Evolutionary conservation across 2,329 filamentous ascomycete species (phyloP), one percentile per base, ranked within the genome.

Genomic region (Ustulina deusta): DNA sequence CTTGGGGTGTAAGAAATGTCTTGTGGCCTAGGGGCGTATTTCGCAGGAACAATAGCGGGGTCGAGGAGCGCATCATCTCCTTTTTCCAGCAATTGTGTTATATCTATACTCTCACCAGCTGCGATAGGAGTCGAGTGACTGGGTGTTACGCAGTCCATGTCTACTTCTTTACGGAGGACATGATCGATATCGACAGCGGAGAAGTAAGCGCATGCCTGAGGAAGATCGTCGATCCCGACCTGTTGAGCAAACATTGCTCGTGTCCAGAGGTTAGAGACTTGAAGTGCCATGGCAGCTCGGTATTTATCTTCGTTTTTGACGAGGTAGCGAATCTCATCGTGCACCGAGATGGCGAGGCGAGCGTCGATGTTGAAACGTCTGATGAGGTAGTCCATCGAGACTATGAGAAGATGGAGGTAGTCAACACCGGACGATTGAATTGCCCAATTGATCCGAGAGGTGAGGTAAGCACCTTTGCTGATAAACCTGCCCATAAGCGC

Each of bases 391-490:
- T 98, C 94, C 97, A 99, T 99, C 15, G 90, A 86, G 2, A 98
- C 89, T 70, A 99, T 93, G 20, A 99, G 86, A 4, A 99, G 89
- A 76, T 99, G 96, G 1, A 99, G 87, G 79, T 99, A 99, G 79
- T 99, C 97, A 3, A 98, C 95, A 5, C 97, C 96, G 0, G 93
- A 97, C 0, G 94, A 97, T 76, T 99, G 96, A 73, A 99, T 98
- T 2, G 96, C 96, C 96, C 96, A 99, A 78, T 99, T 99, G 81
- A 99, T 98, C 38, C 97, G 91, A 20, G 92, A 97, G 0, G 96
- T 97, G 82, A 99, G 91, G 81, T 97, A 99, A 25, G 91, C 93
- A 40, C 94, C 94, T 76, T 93, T 96, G 79, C 87, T 93, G 74
- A 99, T 90, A 76, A 91, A 97, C 17, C 93, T 90, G 61, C 90